Percentiles rank a stretch among this genome's conserved stretches.
Conservation (phyloP, 2,329 filamentous ascomycete species). For the Akanthomyces muscarius region DNA sequence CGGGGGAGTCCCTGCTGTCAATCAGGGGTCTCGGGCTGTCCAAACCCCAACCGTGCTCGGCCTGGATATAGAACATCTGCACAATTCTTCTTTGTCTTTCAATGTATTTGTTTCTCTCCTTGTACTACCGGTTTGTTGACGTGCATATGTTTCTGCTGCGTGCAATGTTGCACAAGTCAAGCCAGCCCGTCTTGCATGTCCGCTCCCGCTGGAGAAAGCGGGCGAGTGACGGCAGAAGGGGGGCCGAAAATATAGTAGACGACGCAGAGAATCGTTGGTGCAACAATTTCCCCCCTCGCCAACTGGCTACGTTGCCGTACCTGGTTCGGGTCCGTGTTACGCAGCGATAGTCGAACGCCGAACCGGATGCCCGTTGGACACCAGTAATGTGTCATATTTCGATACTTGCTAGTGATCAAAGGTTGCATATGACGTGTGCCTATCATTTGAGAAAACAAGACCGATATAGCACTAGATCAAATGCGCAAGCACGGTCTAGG, state of each 20-base stretch:
- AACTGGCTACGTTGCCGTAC: too few species aligned
- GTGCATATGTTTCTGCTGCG: background rate
- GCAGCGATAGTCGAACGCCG: background rate
- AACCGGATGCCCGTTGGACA: background rate
- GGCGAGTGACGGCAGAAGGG: background rate
- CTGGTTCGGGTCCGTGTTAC: background rate
- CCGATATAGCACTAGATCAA: background rate
- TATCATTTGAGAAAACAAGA: background rate
- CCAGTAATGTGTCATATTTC: background rate
- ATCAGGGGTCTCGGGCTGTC: background rate
- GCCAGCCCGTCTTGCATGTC: background rate
- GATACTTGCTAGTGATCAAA: background rate
- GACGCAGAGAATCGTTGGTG: background rate
- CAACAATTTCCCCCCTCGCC: background rate
- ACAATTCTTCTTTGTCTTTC: background rate
- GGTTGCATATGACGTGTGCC: background rate
- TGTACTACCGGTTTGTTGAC: background rate
- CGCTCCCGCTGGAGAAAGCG: slow-evolving; percentile 1
- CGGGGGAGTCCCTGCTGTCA: background rate
- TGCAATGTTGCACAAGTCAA: slow-evolving; percentile 3
- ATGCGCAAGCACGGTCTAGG: background rate
- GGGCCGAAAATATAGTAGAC: background rate
- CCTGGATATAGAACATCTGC: background rate
- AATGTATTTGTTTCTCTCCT: background rate
- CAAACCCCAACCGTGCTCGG: background rate